Evolutionary conservation across 352 stramenopile genomes (phyloP), one percentile per base, ranked within the genome.

Genomic region (Globisporangium spinosum): DNA sequence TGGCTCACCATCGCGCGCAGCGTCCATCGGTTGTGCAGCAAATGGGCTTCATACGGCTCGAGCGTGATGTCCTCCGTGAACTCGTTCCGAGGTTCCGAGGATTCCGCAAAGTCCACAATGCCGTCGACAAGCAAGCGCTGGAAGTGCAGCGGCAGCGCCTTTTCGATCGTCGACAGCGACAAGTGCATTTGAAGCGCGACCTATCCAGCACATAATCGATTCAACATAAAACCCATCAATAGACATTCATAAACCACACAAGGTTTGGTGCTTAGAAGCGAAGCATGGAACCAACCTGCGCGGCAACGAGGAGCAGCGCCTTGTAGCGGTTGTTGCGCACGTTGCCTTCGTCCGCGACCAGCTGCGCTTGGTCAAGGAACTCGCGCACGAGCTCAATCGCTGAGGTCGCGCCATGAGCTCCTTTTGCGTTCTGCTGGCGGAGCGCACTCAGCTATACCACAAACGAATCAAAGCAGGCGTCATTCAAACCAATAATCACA

Each of bases 291-390:
- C 22, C 9, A 32, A 71, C 87, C 58, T 92, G 82, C 2, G 87
- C 87, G 13, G 87, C 87, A 22, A 93, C 62, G n/a, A 84, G 78
- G 47, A 91, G 70, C 64, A 95, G 65, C 27, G 81, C 83, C 43
- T 76, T 77, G 72, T 93, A 90, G 34, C 87, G 79, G 54, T 91
- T 87, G 73, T 92, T 90, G 68, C 84, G 81, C 34, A 77, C 73
- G 68, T 92, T 85, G 55, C 85, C 82, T 68, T 94, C 83, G 68
- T 91, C 77, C 2, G 87, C 82, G 12, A 92, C 85, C 32, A 94
- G 81, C 72, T 95, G 83, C 67, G 84, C 87, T 63, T 95, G 87
- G 70, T 92, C 83, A 29, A 95, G 74, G 70, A 95, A 91, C 72
- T 95, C 87, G 43, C 85, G 85, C 63, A 93, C 79, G 45, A 93